Percentiles rank a stretch among this genome's conserved stretches.
phyloP scores from a whole-genome alignment of 2,329 filamentous ascomycete species.

The Sordariomycetes sp. region DNA sequence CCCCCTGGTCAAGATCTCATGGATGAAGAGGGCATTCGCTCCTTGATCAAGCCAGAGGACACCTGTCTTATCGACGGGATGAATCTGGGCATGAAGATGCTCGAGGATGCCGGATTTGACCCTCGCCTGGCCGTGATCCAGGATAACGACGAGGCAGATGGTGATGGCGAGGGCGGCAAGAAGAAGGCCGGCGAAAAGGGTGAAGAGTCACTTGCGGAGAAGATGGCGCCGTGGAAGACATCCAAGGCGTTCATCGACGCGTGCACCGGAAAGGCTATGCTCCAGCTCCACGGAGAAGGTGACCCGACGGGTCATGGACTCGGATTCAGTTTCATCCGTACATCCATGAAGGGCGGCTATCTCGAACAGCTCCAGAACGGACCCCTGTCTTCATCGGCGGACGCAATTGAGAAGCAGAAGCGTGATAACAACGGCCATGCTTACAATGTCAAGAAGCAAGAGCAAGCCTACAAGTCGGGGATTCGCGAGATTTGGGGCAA shows the following conservation, averaged over 20 bases:
- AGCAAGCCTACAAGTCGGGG: slow-evolving; percentile 81
- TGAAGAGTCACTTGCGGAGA: slow-evolving; percentile 69
- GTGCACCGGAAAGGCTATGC: slow-evolving; percentile 90
- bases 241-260: slow-evolving; percentile 95
- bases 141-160: slow-evolving; percentile 44
- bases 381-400: slow-evolving; percentile 57
- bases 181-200: slow-evolving; percentile 36
- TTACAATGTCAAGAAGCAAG: slow-evolving; percentile 94
- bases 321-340: slow-evolving; percentile 94
- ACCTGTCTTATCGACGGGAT: slow-evolving; percentile 92
- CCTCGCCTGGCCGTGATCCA: slow-evolving; percentile 49
- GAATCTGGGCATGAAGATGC: slow-evolving; percentile 86
- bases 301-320: slow-evolving; percentile 90
- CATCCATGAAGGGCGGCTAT: slow-evolving; percentile 96
- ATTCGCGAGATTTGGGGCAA: slow-evolving; percentile 89
- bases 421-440: slow-evolving; percentile 88
- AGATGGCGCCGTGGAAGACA: slow-evolving; percentile 91
- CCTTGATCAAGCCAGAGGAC: slow-evolving; percentile 91
- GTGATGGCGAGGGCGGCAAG: slow-evolving; percentile 30
- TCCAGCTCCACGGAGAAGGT: slow-evolving; percentile 85
- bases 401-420: slow-evolving; percentile 78
- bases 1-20: slow-evolving; percentile 62
- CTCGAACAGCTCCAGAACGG: slow-evolving; percentile 64
- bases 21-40: slow-evolving; percentile 69
- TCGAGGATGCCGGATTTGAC: slow-evolving; percentile 84